Evolutionary conservation across 1,284 basidiomycete species (phyloP).

Genomic region (Agroathelia rolfsii): DNA sequence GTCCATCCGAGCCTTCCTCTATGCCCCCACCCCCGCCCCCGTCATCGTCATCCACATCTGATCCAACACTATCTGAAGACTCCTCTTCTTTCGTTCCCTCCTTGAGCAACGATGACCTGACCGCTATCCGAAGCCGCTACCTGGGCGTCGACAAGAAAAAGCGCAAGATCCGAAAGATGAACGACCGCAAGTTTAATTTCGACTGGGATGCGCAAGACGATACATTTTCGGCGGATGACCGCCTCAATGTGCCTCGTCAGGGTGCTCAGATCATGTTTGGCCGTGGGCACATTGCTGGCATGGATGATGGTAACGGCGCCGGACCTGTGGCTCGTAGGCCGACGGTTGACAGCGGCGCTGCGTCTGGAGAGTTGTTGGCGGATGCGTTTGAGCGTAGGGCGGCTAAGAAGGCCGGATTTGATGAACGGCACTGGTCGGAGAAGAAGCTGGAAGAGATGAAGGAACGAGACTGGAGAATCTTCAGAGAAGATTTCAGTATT

Average conservation of each 20-base stretch:
- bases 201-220: constrained; percentile 96
- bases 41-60: constrained; percentile 16
- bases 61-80: constrained; percentile 22
- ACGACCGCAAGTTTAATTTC: constrained; percentile 95
- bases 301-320: constrained; percentile 63
- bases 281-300: constrained; percentile 72
- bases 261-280: constrained; percentile 84
- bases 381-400: constrained; percentile 75
- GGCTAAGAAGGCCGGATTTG: constrained; percentile 74
- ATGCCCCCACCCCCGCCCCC: constrained; percentile 39
- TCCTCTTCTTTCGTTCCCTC: constrained; percentile 51
- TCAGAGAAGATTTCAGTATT: constrained; percentile 97
- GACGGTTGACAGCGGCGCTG: constrained; percentile 23
- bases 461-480: constrained; percentile 98
- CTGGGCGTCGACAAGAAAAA: constrained; percentile 90
- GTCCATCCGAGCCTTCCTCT: constrained; percentile 26
- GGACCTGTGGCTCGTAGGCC: constrained; percentile 14
- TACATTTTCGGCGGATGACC: constrained; percentile 65
- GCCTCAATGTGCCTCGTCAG: constrained; percentile 57
- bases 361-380: too few relatives aligned
- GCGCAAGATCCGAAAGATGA: constrained; percentile 86
- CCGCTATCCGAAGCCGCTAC: constrained; percentile 78
- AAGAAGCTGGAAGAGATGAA: constrained; percentile 92
- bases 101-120: constrained; percentile 68
- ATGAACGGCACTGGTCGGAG: constrained; percentile 97